Evolutionary conservation across 148 eudicot species (phyloP).

Genomic region (Tetragonia tetragonoides): DNA sequence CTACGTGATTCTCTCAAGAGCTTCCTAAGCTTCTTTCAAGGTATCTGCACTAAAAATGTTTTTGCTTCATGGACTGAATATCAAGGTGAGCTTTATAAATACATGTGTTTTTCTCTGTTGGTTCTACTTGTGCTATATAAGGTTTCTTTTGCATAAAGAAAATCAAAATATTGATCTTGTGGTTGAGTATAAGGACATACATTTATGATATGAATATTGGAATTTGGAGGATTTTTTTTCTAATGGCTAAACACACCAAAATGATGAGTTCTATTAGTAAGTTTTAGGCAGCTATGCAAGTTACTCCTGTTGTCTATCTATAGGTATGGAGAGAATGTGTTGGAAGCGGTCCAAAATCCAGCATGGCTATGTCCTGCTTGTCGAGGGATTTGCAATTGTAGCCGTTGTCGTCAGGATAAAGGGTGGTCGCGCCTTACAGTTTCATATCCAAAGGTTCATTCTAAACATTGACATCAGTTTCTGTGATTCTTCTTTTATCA

Average conservation of each 20-base stretch:
- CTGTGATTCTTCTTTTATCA: not conserved
- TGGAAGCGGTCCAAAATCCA: slow-evolving; percentile 48
- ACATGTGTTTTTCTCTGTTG: not conserved
- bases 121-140: not conserved
- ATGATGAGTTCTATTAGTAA: not conserved
- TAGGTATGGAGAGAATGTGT: slow-evolving; percentile 79
- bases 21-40: not conserved
- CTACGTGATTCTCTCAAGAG: not conserved
- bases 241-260: not conserved
- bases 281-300: not conserved
- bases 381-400: slow-evolving; percentile 83
- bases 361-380: slow-evolving; percentile 70
- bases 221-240: not conserved
- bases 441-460: slow-evolving; percentile 42
- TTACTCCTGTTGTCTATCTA: not conserved
- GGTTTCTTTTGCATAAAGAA: not conserved
- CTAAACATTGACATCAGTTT: not conserved
- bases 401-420: slow-evolving; percentile 62
- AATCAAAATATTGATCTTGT: too few species aligned
- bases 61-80: not conserved
- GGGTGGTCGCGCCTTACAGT: slow-evolving; percentile 64
- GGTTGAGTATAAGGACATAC: not conserved
- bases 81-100: not conserved
- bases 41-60: not conserved
- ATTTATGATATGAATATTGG: too few species aligned